Evolutionary conservation across 805 yeast species (phyloP), one percentile per base, ranked within the genome.

Genomic region (Yamadazyma scolyti): DNA sequence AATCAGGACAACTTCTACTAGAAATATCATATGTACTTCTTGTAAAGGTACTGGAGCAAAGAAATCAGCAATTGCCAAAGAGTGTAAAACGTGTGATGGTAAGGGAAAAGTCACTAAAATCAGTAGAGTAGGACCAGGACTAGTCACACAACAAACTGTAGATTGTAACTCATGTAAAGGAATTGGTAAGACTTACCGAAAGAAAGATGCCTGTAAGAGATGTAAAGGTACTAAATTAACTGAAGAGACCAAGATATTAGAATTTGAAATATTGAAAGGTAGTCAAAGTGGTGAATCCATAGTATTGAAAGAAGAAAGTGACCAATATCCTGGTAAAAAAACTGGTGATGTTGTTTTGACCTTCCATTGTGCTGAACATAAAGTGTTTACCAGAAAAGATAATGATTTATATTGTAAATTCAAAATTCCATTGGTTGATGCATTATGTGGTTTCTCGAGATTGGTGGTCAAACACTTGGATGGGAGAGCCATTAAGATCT

Each of bases 41-140:
- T 90, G 98, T 59, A 61, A 69, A 23, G 97, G 97, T 2, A 58
- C 73, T 1, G 97, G 97, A 2, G 79, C 83, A 36, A 77, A 73
- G 40, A 57, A 77, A 41, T 62, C 72, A 42, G 82, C 89, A 3
- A 65, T 58, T 7, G 55, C 69, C 13, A 66, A 68, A 23, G 50
- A 50, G 22, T 93, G 97, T 65, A 61, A 67, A 1, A 54, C 62
- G 2, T 90, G 98, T 62, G 62, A 72, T 16, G 97, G 96, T 2
- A 56, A 62, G 20, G 97, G 97, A 2, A 54, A 56, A 22, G 69
- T 71, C 4, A 69, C 74, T 38, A 75, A 76, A 47, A 62, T 82
- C 19, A 64, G 75, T 36, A 69, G 87, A 31, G 70, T 82, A 28
- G 87, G 80, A 0, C 86, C 86, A 0, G 95, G 95, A 1, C 59